A percentile compares a stretch with the other conserved stretches of the same genome.
phyloP scores from a whole-genome alignment of 331 rosid genomes.

The Erythrophleum ivorense region DNA sequence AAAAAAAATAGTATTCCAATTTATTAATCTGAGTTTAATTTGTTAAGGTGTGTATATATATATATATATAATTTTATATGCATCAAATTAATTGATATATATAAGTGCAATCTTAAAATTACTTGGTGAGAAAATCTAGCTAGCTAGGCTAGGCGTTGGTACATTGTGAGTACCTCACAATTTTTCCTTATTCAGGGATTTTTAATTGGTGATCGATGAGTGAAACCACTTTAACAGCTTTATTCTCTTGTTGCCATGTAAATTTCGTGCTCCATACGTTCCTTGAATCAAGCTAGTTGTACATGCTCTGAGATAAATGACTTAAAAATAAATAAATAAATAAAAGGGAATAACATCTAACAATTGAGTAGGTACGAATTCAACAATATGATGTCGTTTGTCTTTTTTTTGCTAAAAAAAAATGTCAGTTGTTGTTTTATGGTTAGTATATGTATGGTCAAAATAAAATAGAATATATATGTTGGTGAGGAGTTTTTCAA shows the following conservation, averaged over 20 bases:
- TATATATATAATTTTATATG: no score
- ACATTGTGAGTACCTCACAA: not conserved
- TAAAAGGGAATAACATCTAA: no score
- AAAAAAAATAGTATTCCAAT: no score
- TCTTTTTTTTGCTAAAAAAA: not conserved
- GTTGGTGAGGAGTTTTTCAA: constrained; percentile 3
- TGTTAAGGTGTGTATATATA: no score
- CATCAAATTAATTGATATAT: no score
- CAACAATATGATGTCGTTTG: not conserved
- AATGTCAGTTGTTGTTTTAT: constrained; percentile 32
- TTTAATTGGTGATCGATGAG: not conserved
- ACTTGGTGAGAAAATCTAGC: not conserved
- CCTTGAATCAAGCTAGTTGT: constrained; percentile 8
- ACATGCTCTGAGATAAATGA: not conserved
- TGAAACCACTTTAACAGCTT: not conserved
- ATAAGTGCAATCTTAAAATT: not conserved
- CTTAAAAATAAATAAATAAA: not conserved
- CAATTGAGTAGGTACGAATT: constrained; percentile 16
- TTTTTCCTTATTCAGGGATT: not conserved
- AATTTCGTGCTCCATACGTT: constrained; percentile 17
- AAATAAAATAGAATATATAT: not conserved
- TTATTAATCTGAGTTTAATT: no score
- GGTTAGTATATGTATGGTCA: constrained; percentile 30
- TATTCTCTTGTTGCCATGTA: not conserved
- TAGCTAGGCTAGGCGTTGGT: not conserved